Conservation (phyloP, 73 alveolate genomes). For the Blepharisma stoltei region DNA sequence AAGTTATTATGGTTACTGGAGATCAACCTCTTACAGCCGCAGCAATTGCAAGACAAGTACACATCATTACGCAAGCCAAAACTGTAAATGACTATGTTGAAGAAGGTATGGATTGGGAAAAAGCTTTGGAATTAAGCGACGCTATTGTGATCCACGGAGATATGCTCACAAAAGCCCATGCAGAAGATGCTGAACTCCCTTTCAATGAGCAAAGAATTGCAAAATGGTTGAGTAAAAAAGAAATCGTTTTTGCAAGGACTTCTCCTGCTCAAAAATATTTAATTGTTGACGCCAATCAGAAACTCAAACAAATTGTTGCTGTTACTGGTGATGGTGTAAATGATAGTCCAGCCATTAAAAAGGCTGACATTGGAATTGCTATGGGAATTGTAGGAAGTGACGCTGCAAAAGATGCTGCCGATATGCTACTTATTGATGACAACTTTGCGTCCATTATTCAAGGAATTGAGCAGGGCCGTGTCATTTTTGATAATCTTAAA, state of each 20-base stretch:
- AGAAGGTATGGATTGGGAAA: constrained; percentile 75
- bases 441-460: constrained; percentile 93
- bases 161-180: constrained; percentile 51
- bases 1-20: constrained; percentile 95
- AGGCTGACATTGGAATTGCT: constrained; percentile 82
- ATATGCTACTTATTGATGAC: constrained; percentile 94
- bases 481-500: constrained; percentile 86
- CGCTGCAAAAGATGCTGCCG: constrained; percentile 99
- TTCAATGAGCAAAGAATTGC: constrained; percentile 72
- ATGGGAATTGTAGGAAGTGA: constrained; percentile 96
- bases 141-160: constrained; percentile 85
- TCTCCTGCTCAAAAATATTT: constrained; percentile 91
- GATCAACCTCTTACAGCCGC: constrained; percentile 95
- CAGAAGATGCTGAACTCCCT: constrained; percentile 54
- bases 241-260: constrained; percentile 95
- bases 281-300: constrained; percentile 91
- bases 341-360: constrained; percentile 70
- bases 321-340: constrained; percentile 98
- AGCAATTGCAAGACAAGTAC: constrained; percentile 85
- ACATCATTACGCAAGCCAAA: constrained; percentile 56
- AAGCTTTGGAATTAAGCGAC: constrained; percentile 54
- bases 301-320: constrained; percentile 90
- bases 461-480: constrained; percentile 97
- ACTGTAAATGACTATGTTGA: constrained; percentile 94
- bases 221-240: constrained; percentile 68